Conservation (phyloP, 202 grass and related monocot species). For the Digitaria exilis region DNA sequence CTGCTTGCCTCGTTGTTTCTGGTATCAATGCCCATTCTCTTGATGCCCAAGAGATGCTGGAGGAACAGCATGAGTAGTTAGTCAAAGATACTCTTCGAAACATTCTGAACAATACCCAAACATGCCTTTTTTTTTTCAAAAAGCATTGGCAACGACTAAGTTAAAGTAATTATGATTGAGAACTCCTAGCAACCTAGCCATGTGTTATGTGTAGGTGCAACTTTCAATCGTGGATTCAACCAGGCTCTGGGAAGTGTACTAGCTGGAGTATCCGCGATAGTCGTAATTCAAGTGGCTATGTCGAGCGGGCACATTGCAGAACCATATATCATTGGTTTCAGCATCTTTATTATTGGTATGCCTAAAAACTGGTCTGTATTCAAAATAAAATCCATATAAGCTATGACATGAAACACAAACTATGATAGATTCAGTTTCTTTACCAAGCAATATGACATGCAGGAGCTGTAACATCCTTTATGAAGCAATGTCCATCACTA, state of each 20-base stretch:
- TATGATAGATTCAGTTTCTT: conserved; percentile 27
- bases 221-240: conserved; percentile 84
- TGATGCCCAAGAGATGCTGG: conserved; percentile 27
- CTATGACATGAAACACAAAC: conserved; percentile 16
- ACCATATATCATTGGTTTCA: conserved; percentile 83
- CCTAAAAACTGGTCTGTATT: conserved; percentile 10
- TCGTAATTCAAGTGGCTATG: conserved; percentile 76
- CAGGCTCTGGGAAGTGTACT: conserved; percentile 75
- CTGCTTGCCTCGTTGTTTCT: background rate
- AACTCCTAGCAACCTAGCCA: conserved; percentile 11
- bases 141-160: background rate
- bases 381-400: background rate
- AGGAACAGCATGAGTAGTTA: conserved; percentile 1
- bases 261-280: conserved; percentile 72
- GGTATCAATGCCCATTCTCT: background rate
- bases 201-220: conserved; percentile 61
- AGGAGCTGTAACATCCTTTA: conserved; percentile 81
- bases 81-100: background rate
- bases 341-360: conserved; percentile 82
- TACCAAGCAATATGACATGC: conserved; percentile 29
- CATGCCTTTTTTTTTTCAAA: conserved; percentile 21
- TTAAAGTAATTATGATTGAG: background rate
- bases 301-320: conserved; percentile 73
- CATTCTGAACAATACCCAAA: too few species aligned
- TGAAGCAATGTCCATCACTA: conserved; percentile 82